These are phyloP conservation scores for Saccharomyces pastorianus DNA, from an alignment of 1,139 yeast species.

Conservation along the genomic window DNA sequence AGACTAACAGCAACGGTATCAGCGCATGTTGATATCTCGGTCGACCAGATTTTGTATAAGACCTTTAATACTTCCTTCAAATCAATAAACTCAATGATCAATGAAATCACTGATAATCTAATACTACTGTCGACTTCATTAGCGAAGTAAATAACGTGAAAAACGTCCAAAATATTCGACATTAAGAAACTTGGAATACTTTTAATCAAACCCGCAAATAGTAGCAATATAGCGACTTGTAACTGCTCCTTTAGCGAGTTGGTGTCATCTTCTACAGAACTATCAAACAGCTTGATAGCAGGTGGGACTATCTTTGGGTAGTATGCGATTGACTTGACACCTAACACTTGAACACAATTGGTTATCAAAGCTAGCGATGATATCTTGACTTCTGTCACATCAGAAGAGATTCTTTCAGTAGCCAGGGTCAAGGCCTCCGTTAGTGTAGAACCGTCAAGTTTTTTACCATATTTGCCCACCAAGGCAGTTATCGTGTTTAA, in stretches of 20 bases:
- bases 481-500: slow-evolving; percentile 62
- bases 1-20: slow-evolving; percentile 53
- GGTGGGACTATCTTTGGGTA: slow-evolving; percentile 82
- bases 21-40: slow-evolving; percentile 39
- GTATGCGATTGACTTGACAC: slow-evolving; percentile 78
- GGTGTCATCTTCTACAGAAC: slow-evolving; percentile 32
- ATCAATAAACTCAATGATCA: slow-evolving; percentile 64
- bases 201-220: slow-evolving; percentile 68
- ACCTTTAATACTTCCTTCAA: slow-evolving; percentile 53
- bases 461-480: slow-evolving; percentile 53
- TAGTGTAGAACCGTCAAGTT: slow-evolving; percentile 42
- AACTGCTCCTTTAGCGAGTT: slow-evolving; percentile 33
- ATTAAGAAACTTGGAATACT: slow-evolving; percentile 82
- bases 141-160: slow-evolving; percentile 51
- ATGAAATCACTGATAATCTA: slow-evolving; percentile 56
- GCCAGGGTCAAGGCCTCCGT: slow-evolving; percentile 44
- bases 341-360: slow-evolving; percentile 61
- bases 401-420: slow-evolving; percentile 43
- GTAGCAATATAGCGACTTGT: slow-evolving; percentile 60
- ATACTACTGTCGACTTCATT: slow-evolving; percentile 49
- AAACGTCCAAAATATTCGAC: slow-evolving; percentile 55
- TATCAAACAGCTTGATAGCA: slow-evolving; percentile 51
- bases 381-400: slow-evolving; percentile 53
- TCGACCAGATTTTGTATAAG: slow-evolving; percentile 54
- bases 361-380: slow-evolving; percentile 70